These are phyloP conservation scores for Isabelozyma pseudorhagii DNA, from an alignment of 805 yeast species.

Conservation along the genomic window DNA sequence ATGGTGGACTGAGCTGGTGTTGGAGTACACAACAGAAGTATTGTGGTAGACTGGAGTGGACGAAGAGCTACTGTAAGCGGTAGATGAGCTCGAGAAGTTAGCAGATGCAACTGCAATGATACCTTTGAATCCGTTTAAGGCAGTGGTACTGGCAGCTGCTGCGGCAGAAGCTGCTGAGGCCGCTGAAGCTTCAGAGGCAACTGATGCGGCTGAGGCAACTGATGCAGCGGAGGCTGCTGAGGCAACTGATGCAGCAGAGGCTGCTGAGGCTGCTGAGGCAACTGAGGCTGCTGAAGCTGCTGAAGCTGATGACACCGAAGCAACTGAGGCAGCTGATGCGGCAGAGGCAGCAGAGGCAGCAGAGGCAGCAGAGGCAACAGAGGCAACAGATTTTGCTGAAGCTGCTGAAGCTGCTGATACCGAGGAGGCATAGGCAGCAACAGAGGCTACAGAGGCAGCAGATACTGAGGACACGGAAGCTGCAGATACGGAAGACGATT, in stretches of 20 bases:
- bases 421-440: constrained; percentile 16
- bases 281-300: constrained; percentile 4
- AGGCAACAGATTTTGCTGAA: constrained; percentile 9
- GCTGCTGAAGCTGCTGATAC: constrained; percentile 17
- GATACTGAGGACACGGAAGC: constrained; percentile 14
- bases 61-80: background rate
- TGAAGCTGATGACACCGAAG: constrained; percentile 6
- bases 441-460: constrained; percentile 13
- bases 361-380: constrained; percentile 9
- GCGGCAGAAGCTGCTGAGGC: constrained; percentile 3
- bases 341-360: constrained; percentile 5
- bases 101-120: constrained; percentile 21
- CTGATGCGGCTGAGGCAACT: background rate
- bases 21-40: constrained; percentile 7
- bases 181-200: constrained; percentile 3
- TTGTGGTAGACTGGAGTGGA: constrained; percentile 1
- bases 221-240: constrained; percentile 6
- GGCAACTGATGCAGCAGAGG: constrained; percentile 4
- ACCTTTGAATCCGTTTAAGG: constrained; percentile 16
- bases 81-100: background rate
- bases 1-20: background rate
- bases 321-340: constrained; percentile 4
- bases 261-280: constrained; percentile 3
- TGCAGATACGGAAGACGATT: constrained; percentile 27
- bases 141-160: constrained; percentile 6